These are phyloP conservation scores for Thinopyrum elongatum DNA, from an alignment of 176 grass and related monocot species.

Conservation along the genomic window DNA sequence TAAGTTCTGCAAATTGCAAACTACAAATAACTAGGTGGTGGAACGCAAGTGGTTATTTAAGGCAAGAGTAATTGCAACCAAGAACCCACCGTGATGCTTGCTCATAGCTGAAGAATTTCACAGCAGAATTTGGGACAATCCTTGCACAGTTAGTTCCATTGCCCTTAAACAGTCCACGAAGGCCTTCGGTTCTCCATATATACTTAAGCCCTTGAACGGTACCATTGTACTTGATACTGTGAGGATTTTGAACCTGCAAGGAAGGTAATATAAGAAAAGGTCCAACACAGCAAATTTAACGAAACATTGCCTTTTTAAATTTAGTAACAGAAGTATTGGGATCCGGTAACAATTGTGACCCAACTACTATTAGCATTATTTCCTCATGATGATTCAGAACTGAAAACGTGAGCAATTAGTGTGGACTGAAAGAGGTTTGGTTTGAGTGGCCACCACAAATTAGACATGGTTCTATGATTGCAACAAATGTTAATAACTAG, in stretches of 20 bases:
- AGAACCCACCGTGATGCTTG: slow-evolving; percentile 77
- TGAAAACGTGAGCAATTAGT: neutral
- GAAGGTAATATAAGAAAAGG: slow-evolving; percentile 4
- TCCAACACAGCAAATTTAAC: neutral
- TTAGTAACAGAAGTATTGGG: neutral
- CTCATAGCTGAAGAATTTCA: slow-evolving; percentile 99
- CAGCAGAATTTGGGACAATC: slow-evolving; percentile 96
- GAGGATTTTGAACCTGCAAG: slow-evolving; percentile 92
- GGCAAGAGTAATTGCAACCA: neutral
- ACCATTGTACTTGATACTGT: slow-evolving; percentile 97
- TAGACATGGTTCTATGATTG: neutral
- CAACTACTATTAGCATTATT: neutral
- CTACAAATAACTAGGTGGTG: slow-evolving; percentile 28
- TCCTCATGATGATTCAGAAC: neutral
- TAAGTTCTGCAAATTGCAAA: slow-evolving; percentile 22
- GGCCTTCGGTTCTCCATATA: slow-evolving; percentile 91
- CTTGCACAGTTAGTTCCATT: slow-evolving; percentile 98
- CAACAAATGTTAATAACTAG: neutral
- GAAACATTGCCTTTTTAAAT: neutral
- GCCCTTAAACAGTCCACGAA: slow-evolving; percentile 94
- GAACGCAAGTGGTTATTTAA: neutral
- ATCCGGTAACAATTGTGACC: neutral
- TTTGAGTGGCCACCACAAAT: neutral
- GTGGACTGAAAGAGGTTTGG: neutral
- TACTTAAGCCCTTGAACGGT: slow-evolving; percentile 96